Conservation (phyloP, 2,329 filamentous ascomycete genomes). For the Microcyclospora tardicrescens region DNA sequence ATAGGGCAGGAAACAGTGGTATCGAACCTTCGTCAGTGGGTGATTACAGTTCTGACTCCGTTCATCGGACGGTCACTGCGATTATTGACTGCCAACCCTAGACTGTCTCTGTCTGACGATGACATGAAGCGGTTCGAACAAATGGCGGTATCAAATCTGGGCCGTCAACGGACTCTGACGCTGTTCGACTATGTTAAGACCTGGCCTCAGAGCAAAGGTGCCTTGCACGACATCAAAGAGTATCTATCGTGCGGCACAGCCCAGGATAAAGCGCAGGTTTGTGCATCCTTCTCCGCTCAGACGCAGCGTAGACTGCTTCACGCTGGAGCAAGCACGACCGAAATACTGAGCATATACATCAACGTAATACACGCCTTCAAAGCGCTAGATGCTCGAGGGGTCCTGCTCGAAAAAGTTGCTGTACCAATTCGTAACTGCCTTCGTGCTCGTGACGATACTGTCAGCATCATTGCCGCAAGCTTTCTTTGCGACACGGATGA, state of each 20-base stretch:
- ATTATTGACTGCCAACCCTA: slow-evolving; percentile 11
- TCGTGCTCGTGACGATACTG: slow-evolving; percentile 63
- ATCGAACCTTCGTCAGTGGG: slow-evolving; percentile 49
- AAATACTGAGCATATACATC: slow-evolving; percentile 66
- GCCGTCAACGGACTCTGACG: slow-evolving; percentile 54
- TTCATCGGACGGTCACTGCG: slow-evolving; percentile 44
- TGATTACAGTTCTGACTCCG: slow-evolving; percentile 53
- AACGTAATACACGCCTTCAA: slow-evolving; percentile 68
- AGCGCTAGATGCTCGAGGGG: slow-evolving; percentile 62
- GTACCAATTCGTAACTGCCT: slow-evolving; percentile 62
- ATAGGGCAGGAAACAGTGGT: slow-evolving; percentile 43
- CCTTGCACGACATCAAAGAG: slow-evolving; percentile 56
- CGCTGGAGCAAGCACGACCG: slow-evolving; percentile 60
- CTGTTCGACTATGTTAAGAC: slow-evolving; percentile 67
- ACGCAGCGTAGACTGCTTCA: slow-evolving; percentile 57
- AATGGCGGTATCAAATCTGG: slow-evolving; percentile 54
- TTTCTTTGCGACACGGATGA: slow-evolving; percentile 51
- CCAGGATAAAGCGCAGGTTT: slow-evolving; percentile 55
- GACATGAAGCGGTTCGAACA: slow-evolving; percentile 58
- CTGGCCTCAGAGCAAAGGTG: slow-evolving; percentile 60
- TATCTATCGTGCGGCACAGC: slow-evolving; percentile 56
- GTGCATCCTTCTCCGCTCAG: slow-evolving; percentile 53
- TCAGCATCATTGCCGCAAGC: slow-evolving; percentile 63
- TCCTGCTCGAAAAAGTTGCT: slow-evolving; percentile 62
- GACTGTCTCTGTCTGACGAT: slow-evolving; percentile 6